A percentile compares a stretch with the other conserved stretches of the same genome.
These are phyloP conservation scores for Endoconidiophora polonica DNA, from an alignment of 2,329 filamentous ascomycete genomes.

Conservation along the genomic window DNA sequence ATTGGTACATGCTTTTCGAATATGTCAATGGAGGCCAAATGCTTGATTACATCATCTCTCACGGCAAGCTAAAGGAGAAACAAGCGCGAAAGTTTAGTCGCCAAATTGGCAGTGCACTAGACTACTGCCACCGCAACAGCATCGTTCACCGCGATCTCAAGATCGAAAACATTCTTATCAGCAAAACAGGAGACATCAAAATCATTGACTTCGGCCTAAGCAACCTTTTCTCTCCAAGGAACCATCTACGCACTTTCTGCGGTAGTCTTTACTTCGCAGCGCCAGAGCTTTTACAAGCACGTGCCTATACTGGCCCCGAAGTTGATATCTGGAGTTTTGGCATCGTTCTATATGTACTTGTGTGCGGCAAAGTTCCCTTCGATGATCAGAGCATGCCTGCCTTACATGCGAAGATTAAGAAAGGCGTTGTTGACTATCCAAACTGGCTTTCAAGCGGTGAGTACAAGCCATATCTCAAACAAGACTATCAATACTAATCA, in stretches of 20 bases:
- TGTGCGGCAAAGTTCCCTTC: constrained; percentile 95
- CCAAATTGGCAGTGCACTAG: constrained; percentile 88
- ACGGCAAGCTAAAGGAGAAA: constrained; percentile 94
- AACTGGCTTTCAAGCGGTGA: constrained; percentile 78
- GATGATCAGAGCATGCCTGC: constrained; percentile 99
- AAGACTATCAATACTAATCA: not conserved
- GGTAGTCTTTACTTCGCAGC: constrained; percentile 96
- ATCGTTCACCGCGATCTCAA: constrained; percentile 96
- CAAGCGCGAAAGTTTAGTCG: constrained; percentile 94
- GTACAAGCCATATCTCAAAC: constrained; percentile 18
- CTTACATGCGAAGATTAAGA: constrained; percentile 96
- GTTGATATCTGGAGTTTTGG: constrained; percentile 99
- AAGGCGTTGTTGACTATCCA: constrained; percentile 87
- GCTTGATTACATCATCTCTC: constrained; percentile 98
- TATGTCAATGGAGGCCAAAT: constrained; percentile 98
- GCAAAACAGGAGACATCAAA: constrained; percentile 97
- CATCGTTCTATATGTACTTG: constrained; percentile 90
- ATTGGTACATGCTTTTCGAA: constrained; percentile 99
- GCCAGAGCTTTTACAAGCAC: constrained; percentile 81
- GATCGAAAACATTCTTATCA: constrained; percentile 98
- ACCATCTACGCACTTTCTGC: constrained; percentile 87
- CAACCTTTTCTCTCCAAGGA: constrained; percentile 78
- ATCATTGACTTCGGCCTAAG: constrained; percentile 98
- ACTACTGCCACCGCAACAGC: constrained; percentile 96
- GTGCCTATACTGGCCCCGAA: constrained; percentile 87